Evolutionary conservation across 140 eudicot species (phyloP).

Genomic region (Cichorium intybus): DNA sequence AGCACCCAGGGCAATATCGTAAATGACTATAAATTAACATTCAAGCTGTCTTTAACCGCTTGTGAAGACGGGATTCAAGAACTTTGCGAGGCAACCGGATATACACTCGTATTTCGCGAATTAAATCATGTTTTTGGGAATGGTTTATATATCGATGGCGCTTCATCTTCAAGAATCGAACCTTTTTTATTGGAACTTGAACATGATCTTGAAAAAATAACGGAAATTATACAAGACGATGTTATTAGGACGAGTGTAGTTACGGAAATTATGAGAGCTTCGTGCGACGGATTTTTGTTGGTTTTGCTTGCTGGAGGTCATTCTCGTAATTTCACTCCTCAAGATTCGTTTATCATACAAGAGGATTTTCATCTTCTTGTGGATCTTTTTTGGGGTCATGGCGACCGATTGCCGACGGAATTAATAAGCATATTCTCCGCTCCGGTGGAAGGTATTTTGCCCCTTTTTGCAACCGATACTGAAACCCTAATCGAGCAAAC

Average conservation of each 20-base stretch:
- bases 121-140: slow-evolving; percentile 54
- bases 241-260: slow-evolving; percentile 56
- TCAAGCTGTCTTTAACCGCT: slow-evolving; percentile 44
- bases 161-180: slow-evolving; percentile 55
- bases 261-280: slow-evolving; percentile 67
- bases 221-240: slow-evolving; percentile 56
- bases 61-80: slow-evolving; percentile 57
- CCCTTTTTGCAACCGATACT: slow-evolving; percentile 46
- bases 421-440: slow-evolving; percentile 42
- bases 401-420: slow-evolving; percentile 69
- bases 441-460: slow-evolving; percentile 34
- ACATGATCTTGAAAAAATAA: slow-evolving; percentile 39
- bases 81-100: slow-evolving; percentile 61
- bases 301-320: slow-evolving; percentile 77
- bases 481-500: slow-evolving; percentile 49
- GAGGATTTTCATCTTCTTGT: slow-evolving; percentile 60
- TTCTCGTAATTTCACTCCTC: slow-evolving; percentile 45
- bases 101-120: slow-evolving; percentile 52
- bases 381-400: slow-evolving; percentile 71
- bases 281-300: slow-evolving; percentile 61
- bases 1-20: slow-evolving; percentile 25
- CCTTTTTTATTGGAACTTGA: slow-evolving; percentile 59
- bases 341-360: slow-evolving; percentile 44
- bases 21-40: slow-evolving; percentile 18
- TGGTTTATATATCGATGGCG: slow-evolving; percentile 49